Conservation (phyloP, 257 asterid genomes). For the Scutellaria minor region DNA sequence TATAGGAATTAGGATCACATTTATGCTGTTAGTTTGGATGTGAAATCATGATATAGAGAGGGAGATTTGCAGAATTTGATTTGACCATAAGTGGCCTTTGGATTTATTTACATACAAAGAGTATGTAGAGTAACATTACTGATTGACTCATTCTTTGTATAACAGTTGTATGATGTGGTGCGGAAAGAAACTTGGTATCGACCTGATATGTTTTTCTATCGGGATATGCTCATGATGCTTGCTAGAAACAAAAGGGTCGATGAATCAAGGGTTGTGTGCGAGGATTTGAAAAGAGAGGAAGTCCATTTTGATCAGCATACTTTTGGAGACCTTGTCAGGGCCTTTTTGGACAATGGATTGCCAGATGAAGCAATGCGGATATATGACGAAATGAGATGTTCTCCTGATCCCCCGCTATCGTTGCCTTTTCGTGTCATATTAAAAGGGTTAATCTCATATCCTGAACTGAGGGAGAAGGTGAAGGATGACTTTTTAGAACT, state of each 20-base stretch:
- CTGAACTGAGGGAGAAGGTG: constrained; percentile 85
- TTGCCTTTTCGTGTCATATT: constrained; percentile 85
- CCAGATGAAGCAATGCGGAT: constrained; percentile 79
- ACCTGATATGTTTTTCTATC: constrained; percentile 91
- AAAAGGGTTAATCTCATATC: constrained; percentile 81
- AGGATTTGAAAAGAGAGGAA: constrained; percentile 72
- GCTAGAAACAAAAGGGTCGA: constrained; percentile 80
- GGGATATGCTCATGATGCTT: constrained; percentile 96
- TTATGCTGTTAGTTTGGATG: constrained; percentile 9
- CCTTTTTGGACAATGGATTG: constrained; percentile 70
- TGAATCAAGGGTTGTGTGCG: constrained; percentile 74
- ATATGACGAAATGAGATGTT: constrained; percentile 85
- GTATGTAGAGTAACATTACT: constrained; percentile 15
- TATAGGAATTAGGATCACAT: not conserved
- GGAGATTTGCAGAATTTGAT: too few relatives aligned
- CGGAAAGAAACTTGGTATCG: constrained; percentile 88
- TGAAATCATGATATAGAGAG: not conserved
- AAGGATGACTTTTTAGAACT: constrained; percentile 87
- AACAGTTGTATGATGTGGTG: constrained; percentile 77
- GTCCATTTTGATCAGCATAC: constrained; percentile 95
- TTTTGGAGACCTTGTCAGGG: constrained; percentile 89
- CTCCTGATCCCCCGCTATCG: constrained; percentile 77
- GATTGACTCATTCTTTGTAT: constrained; percentile 15
- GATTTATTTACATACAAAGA: not conserved
- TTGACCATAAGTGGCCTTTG: too few relatives aligned